Percentiles rank a stretch among this genome's conserved stretches.
Conservation (phyloP, 108 stramenopile genomes). For the Nitzschia putrida region DNA sequence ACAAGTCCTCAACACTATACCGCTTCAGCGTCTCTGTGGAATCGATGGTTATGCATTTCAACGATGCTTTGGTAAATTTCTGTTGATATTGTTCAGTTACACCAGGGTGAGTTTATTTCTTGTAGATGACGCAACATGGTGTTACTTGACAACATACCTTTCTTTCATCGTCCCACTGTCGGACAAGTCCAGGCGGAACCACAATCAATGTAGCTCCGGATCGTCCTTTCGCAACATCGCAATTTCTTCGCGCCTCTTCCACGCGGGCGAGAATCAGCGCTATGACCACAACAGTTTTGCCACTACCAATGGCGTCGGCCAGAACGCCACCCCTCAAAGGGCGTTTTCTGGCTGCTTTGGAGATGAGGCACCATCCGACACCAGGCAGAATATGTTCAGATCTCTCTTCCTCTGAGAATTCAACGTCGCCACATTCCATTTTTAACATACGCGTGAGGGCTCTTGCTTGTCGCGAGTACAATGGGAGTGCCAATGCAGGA, state of each 20-base stretch:
- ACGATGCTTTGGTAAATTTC: constrained; percentile 41
- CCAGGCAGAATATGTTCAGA: constrained; percentile 66
- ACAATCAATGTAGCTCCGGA: constrained; percentile 66
- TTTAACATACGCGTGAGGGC: constrained; percentile 64
- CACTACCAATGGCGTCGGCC: constrained; percentile 81
- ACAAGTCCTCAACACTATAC: constrained; percentile 37
- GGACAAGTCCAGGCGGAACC: constrained; percentile 71
- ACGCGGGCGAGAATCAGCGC: constrained; percentile 66
- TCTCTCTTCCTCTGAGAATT: constrained; percentile 67
- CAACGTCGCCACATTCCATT: constrained; percentile 53
- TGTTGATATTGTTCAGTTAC: constrained; percentile 12
- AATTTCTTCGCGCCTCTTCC: constrained; percentile 43
- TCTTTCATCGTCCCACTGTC: constrained; percentile 71
- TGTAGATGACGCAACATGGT: neutral
- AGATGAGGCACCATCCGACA: constrained; percentile 61
- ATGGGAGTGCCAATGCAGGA: constrained; percentile 26
- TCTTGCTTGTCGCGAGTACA: constrained; percentile 72
- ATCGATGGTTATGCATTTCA: constrained; percentile 39
- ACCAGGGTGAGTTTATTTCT: neutral
- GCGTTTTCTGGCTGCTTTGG: constrained; percentile 48
- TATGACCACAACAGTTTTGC: constrained; percentile 80
- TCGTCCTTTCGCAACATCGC: neutral
- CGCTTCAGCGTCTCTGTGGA: constrained; percentile 32
- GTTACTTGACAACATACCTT: constrained; percentile 6
- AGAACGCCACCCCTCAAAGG: constrained; percentile 70